phyloP scores from a whole-genome alignment of 1,284 basidiomycete species.

The Tilletia caries region DNA sequence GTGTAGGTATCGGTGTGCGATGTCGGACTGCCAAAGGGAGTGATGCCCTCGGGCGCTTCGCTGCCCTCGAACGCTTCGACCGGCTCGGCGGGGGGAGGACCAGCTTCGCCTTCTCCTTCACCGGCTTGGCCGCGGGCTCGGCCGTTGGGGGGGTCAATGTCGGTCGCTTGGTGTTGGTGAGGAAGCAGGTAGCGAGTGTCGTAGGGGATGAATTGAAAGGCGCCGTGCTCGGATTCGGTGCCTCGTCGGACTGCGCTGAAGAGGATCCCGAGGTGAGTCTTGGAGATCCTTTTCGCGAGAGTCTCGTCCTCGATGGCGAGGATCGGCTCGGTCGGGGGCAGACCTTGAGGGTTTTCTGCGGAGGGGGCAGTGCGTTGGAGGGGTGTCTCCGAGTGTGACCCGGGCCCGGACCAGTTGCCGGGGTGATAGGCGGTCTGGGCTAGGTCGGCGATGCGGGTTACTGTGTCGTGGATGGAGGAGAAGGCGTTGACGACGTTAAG shows the following conservation, averaged over 20 bases:
- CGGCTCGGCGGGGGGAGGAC: background rate
- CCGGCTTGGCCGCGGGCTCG: too few relatives aligned
- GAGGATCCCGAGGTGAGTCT: background rate
- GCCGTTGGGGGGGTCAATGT: too few relatives aligned
- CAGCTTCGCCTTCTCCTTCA: too few relatives aligned
- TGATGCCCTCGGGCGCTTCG: background rate
- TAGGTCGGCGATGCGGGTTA: background rate
- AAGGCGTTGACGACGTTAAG: background rate
- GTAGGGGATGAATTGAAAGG: background rate
- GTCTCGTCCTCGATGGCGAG: slow-evolving; percentile 2
- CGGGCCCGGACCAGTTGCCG: background rate
- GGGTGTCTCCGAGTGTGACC: too few relatives aligned
- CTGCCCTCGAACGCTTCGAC: background rate
- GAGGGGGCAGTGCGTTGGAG: background rate
- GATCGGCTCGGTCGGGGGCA: background rate
- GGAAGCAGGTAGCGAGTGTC: background rate
- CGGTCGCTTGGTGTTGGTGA: background rate
- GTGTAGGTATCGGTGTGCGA: too few relatives aligned
- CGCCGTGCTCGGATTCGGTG: background rate
- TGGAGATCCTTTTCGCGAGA: background rate
- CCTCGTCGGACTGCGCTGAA: background rate
- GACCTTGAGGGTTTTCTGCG: background rate
- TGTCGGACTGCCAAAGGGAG: background rate
- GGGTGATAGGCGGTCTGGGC: background rate
- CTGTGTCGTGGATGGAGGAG: background rate